Evolutionary conservation across 129 eudicot genomes (phyloP).

Genomic region (Artemisia annua): DNA sequence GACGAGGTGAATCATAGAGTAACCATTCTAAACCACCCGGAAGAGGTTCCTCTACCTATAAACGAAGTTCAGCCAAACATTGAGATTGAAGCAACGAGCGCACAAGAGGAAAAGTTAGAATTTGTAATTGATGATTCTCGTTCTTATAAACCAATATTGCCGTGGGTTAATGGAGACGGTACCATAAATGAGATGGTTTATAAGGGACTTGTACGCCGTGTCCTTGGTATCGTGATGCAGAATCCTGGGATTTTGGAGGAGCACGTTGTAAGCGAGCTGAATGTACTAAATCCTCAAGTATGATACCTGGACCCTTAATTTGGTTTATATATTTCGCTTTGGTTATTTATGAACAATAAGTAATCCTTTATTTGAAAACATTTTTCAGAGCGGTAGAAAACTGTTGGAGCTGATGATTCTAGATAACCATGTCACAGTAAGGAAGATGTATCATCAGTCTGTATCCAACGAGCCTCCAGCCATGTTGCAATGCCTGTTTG

Average conservation of each 20-base stretch:
- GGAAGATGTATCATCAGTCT: slow-evolving; percentile 63
- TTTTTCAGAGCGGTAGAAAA: slow-evolving; percentile 68
- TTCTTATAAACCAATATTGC: slow-evolving; percentile 64
- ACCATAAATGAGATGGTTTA: slow-evolving; percentile 68
- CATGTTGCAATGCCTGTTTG: slow-evolving; percentile 47
- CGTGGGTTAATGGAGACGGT: slow-evolving; percentile 98
- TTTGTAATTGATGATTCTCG: slow-evolving; percentile 24
- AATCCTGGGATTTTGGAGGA: slow-evolving; percentile 92
- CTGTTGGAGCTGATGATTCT: slow-evolving; percentile 69
- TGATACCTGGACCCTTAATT: not conserved
- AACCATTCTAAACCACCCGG: slow-evolving; percentile 34
- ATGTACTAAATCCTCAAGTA: slow-evolving; percentile 87
- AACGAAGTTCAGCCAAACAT: slow-evolving; percentile 24
- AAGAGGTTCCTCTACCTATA: slow-evolving; percentile 26
- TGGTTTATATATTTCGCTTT: not conserved
- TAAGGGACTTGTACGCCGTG: slow-evolving; percentile 80
- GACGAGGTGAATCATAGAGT: slow-evolving; percentile 30
- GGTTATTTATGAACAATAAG: not conserved
- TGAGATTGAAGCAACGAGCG: slow-evolving; percentile 32
- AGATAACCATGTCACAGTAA: slow-evolving; percentile 53
- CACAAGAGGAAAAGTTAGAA: slow-evolving; percentile 23
- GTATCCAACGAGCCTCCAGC: slow-evolving; percentile 52
- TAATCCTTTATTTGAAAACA: not conserved
- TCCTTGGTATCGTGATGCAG: slow-evolving; percentile 87
- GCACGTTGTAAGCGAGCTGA: slow-evolving; percentile 54